Evolutionary conservation across 768 basidiomycete species (phyloP), one percentile per base, ranked within the genome.

Genomic region (Lactifluus hygrophoroides): DNA sequence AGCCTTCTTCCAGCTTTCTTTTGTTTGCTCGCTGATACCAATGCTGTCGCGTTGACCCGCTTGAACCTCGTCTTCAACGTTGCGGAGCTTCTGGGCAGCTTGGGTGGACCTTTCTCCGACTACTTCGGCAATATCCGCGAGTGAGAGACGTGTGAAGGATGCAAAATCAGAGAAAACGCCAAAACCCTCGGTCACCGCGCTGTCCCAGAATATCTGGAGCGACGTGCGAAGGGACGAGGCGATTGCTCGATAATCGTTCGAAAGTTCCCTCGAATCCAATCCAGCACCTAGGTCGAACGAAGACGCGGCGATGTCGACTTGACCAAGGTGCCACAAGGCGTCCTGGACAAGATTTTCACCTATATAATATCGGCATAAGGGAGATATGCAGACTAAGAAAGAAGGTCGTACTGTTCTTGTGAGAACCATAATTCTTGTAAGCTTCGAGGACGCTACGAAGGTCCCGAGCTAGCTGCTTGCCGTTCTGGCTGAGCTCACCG

Each of bases 261-360:
- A 67, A 0, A 76, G 81, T 47, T 82, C 74, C 25, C 79, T 76
- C 7, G 72, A 68, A 50, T 79, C 72, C 27, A 72, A 58, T 19
- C 68, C 61, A 17, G 60, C 53, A 46, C 63, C 60, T 21, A 70
- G 68, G 32, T 69, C 63, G 30, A 78, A 66, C 4, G 69, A 66
- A 3, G 77, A 73, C 1, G 70, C 66, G 16, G 72, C 67, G 35
- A 81, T 55, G 57, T 87, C 81, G 23, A 78, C 79, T 63, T 83
- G 73, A 4, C 76, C 73, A 32, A 89, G 70, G 63, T 86, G 82
- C 79, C 81, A 88, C 37, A 87, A 69, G 5, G 82, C 80, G 58
- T 84, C 72, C 65, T 90, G 87, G 1, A 88, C 66, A 45, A 83
- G 57, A 58, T 86, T 78, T 60, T 87, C 86, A 55, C 75, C 86